Evolutionary conservation across 495 filamentous ascomycete genomes (phyloP).

Genomic region (Talaromyces ruber): DNA sequence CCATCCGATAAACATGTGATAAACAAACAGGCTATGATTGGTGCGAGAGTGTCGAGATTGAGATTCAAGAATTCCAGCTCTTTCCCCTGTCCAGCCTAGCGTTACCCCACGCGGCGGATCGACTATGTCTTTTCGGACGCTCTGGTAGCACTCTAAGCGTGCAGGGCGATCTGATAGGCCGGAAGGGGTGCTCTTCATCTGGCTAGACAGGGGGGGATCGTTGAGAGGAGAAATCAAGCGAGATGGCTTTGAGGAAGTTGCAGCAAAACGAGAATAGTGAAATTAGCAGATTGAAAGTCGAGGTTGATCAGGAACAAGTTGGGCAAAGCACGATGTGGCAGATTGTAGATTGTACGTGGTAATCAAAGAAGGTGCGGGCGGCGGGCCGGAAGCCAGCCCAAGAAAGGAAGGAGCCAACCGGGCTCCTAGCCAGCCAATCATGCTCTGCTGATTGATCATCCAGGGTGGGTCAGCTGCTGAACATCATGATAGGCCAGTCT

Average conservation of each 20-base stretch:
- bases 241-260: too few species aligned
- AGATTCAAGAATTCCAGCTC: neutral
- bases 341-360: too few species aligned
- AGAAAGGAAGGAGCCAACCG: neutral
- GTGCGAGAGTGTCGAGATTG: neutral
- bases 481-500: neutral
- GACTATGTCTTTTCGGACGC: neutral
- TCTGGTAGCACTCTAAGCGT: neutral
- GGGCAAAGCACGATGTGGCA: neutral
- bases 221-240: neutral
- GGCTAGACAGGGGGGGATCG: neutral
- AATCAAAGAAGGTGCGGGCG: neutral
- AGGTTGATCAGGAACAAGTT: neutral
- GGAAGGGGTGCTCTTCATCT: too few species aligned
- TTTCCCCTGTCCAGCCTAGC: neutral
- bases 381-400: neutral
- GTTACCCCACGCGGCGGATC: neutral
- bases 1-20: neutral
- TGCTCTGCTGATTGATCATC: neutral
- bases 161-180: neutral
- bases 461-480: neutral
- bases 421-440: neutral
- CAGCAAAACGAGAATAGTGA: neutral
- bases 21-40: neutral
- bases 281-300: neutral